Evolutionary conservation across 306 rosid species (phyloP), one percentile per base, ranked within the genome.

Genomic region (Cucurbita maxima): DNA sequence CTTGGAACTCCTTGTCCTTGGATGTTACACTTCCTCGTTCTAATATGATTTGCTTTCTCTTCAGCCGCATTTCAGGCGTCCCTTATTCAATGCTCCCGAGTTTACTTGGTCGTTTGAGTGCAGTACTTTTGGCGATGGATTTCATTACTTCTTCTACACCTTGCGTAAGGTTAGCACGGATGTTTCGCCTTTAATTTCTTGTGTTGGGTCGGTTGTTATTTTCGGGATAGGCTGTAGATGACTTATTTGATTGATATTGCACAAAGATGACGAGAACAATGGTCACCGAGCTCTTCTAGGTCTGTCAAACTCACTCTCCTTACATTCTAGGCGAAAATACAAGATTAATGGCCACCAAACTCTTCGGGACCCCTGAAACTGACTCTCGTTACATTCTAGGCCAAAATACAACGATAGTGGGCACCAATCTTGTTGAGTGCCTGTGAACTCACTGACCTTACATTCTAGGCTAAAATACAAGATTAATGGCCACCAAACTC

Each of bases 51-150:
- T 36, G 55, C 54, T 10, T 78, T 47, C 80, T 60, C 72, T 76
- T 15, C 90, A 93, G 97, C 97, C 98, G 36, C 98, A 90, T 80
- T 90, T 93, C 79, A 83, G 98, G 83, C 89, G 96, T 38, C 90
- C 94, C 43, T 81, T 93, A 60, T 90, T 90, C 69, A 84, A 86
- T 58, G 87, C 92, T 48, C 87, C 86, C 5, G 89, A 85, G 25
- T 93, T 93, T 78, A 88, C 86, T 55, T 93, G 98, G 98, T 93
- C 97, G 72, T 81, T 93, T 73, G 96, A 93, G 82, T 93, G 85
- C 81, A 86, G 77, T 56, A 88, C 96, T 76, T 93, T 90, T 54
- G 97, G 98, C 20, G 94, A 93, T 79, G 91, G 86, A 52, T 93
- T 93, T 81, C 96, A 90, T 86, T 93, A 93, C 79, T 93, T 90